Base-by-base conservation (phyloP, 495 filamentous ascomycete species). In the Lasiosphaeria hispida region DNA sequence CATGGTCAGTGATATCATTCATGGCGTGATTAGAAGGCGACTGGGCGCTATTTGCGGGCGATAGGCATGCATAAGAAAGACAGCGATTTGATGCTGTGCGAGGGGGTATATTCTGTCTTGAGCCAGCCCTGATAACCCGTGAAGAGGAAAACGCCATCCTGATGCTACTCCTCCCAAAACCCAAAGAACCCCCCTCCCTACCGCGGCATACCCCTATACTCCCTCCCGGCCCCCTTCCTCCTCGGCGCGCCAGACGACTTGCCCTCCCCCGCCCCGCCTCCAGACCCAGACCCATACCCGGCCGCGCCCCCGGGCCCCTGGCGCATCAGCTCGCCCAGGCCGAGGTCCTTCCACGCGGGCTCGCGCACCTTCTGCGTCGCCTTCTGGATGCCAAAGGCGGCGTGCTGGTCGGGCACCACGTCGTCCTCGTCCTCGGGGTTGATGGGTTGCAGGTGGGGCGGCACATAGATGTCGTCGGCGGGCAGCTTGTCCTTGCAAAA, bases 371-470 rank as follows among this genome's bases (percentile, higher is more conserved):
- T 82, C 75, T 89, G 85, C 60, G 85, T 96, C 0, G 93, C 94
- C 63, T 92, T 83, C 64, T 87, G 82, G 64, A 98, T 97, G 2
- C 94, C 94, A 74, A 96, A 98, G 6, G 94, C 94, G 1, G 94
- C 92, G 72, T 98, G 94, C 77, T 96, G 92, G 66, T 97, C 92
- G 0, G 94, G 94, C 10, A 98, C 92, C 4, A 98, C 89, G 61
- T 97, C 94, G 65, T 98, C 94, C 74, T 98, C 94, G 69, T 98
- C 94, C 74, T 97, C 94, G 0, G 94, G 94, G 72, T 97, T 97
- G 47, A 92, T 80, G 1, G 94, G 94, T 71, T 96, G 91, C 72
- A 92, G 85, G 55, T 97, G 89, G 2, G 89, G 87, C 7, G 89
- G 84, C 4, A 98, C 88, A 77, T 92, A 91, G 72, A 98, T 90